A percentile compares a stretch with the other conserved stretches of the same genome.
Evolutionary conservation across 768 basidiomycete genomes (phyloP).

Genomic region (Lactifluus echinatus): DNA sequence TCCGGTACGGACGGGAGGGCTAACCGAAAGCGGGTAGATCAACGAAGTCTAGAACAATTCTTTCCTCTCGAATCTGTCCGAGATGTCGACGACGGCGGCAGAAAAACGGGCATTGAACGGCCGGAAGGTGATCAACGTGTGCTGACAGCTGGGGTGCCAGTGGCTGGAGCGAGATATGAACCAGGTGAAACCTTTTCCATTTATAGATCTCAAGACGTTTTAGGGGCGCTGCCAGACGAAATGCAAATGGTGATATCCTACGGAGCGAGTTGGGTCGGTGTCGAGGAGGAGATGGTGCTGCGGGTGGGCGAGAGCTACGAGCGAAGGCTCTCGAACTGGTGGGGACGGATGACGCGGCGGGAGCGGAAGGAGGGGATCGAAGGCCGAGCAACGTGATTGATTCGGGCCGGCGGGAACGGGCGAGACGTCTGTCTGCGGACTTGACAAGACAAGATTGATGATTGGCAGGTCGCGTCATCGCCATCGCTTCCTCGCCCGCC

Average conservation of each 20-base stretch:
- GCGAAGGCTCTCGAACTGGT: conserved; percentile 47
- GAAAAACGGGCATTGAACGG: neutral
- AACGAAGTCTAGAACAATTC: conserved; percentile 30
- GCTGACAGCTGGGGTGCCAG: conserved; percentile 6
- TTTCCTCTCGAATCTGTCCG: conserved; percentile 11
- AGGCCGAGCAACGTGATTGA: neutral
- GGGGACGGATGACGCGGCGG: conserved; percentile 26
- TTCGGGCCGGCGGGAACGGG: neutral
- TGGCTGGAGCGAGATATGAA: conserved; percentile 23
- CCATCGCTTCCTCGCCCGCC: neutral
- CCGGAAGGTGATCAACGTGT: neutral
- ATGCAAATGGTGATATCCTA: conserved; percentile 43
- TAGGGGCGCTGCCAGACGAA: conserved; percentile 47
- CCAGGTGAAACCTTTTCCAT: conserved; percentile 58
- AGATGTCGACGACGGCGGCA: neutral
- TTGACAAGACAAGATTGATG: no score
- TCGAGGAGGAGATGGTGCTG: conserved; percentile 42
- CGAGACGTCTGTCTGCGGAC: no score
- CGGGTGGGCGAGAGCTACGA: conserved; percentile 59
- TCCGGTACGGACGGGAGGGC: conserved; percentile 5
- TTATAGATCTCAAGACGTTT: conserved; percentile 57
- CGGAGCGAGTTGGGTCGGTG: conserved; percentile 48
- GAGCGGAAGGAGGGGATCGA: conserved; percentile 5
- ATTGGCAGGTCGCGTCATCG: neutral
- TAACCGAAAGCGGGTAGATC: conserved; percentile 6